Evolutionary conservation across 2,329 filamentous ascomycete species (phyloP), one percentile per base, ranked within the genome.

Genomic region (Myriosclerotinia curreyana): DNA sequence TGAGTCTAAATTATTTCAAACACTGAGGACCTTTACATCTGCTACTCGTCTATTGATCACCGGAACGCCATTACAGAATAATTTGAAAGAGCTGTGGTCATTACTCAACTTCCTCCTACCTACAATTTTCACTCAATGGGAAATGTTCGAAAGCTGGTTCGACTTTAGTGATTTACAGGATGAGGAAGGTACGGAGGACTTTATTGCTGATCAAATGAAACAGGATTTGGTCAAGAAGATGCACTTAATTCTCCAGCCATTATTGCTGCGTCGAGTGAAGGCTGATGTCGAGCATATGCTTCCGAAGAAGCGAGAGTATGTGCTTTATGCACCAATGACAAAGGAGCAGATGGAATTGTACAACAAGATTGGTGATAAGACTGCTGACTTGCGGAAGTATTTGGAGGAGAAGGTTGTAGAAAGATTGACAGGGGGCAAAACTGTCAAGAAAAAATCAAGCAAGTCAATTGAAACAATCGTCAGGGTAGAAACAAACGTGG

Each of bases 221-320:
- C 86, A 89, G 67, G 90, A 89, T 59, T 78, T 95, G 1, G 88
- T 96, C 1, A 87, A 92, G 60, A 96, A 94, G 68, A 90, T 99
- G 64, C 95, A 99, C 73, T 86, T 94, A 0, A 93, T 99, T 31
- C 77, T 99, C 0, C 96, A 98, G 71, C 95, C 95, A 0, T 88
- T 99, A 70, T 80, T 99, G 1, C 80, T 99, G 0, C 86, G 95
- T 1, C 84, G 95, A 22, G 84, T 99, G 67, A 99, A 99, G 77
- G 89, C 91, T 0, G 95, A 99, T 72, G 95, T 99, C 0, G 94
- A 96, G 62, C 88, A 88, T 2, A 85, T 92, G 55, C 81, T 99
- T n/a, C 95, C 95, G 0, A 96, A 94, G 77, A 99, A 99, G 79
- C 86, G 95, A 36, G 95, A 99, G 75, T 99, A 99, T 69, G 90